phyloP scores from a whole-genome alignment of 768 basidiomycete species.

The Arthromyces matolae region DNA sequence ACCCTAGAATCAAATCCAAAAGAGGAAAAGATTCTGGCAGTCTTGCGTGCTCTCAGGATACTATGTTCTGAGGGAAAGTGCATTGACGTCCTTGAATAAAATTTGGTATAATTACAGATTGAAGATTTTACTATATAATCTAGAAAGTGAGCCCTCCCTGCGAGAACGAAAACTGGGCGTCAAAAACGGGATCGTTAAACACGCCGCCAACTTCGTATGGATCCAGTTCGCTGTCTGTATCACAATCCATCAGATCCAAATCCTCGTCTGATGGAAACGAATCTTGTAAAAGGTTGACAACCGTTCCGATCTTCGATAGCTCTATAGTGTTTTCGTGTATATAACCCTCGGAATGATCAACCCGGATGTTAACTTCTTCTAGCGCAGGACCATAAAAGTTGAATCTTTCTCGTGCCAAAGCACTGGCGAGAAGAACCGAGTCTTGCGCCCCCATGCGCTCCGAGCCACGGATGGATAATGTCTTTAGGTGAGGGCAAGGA shows the following conservation, averaged over 20 bases:
- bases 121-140: background rate
- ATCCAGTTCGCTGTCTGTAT: slow-evolving; percentile 10
- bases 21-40: background rate
- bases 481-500: slow-evolving; percentile 32
- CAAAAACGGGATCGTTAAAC: slow-evolving; percentile 29
- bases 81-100: background rate
- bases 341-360: slow-evolving; percentile 18
- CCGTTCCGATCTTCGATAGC: slow-evolving; percentile 13
- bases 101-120: background rate
- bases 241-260: slow-evolving; percentile 14
- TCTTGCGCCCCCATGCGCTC: slow-evolving; percentile 23
- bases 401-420: slow-evolving; percentile 23
- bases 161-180: slow-evolving; percentile 25
- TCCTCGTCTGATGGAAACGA: slow-evolving; percentile 11
- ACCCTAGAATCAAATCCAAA: background rate
- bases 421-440: slow-evolving; percentile 24
- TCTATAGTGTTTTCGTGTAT: slow-evolving; percentile 10
- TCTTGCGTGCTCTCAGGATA: background rate
- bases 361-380: slow-evolving; percentile 30
- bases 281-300: slow-evolving; percentile 21
- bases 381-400: slow-evolving; percentile 20
- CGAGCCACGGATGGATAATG: slow-evolving; percentile 26
- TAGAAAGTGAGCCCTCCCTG: background rate
- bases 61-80: background rate
- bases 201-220: slow-evolving; percentile 24